Evolutionary conservation across 768 basidiomycete genomes (phyloP).

Genomic region (Kwoniella europaea): DNA sequence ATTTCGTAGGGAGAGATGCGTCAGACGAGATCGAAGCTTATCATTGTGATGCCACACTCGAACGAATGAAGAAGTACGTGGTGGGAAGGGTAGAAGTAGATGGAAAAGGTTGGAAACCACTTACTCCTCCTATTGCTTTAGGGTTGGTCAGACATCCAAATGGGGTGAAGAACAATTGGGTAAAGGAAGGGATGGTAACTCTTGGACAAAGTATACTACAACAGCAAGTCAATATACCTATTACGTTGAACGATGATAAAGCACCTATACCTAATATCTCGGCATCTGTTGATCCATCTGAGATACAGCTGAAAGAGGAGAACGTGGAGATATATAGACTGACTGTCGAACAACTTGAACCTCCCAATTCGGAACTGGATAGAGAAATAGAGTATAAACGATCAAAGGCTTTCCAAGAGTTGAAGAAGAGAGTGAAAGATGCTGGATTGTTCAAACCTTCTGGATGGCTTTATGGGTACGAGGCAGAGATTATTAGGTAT

Average conservation of each 20-base stretch:
- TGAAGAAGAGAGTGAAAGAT: slow-evolving; percentile 73
- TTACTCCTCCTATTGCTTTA: slow-evolving; percentile 81
- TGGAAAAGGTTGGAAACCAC: slow-evolving; percentile 59
- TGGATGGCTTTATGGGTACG: slow-evolving; percentile 82
- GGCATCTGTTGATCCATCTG: neutral
- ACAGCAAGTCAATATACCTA: slow-evolving; percentile 7
- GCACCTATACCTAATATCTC: slow-evolving; percentile 6
- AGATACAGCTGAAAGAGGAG: neutral
- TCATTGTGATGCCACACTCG: slow-evolving; percentile 68
- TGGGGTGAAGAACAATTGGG: slow-evolving; percentile 51
- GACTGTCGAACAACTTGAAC: slow-evolving; percentile 47
- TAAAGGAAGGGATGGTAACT: slow-evolving; percentile 45
- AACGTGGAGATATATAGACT: slow-evolving; percentile 33
- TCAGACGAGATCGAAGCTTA: slow-evolving; percentile 93
- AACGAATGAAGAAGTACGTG: slow-evolving; percentile 68
- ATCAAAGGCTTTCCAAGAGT: slow-evolving; percentile 71
- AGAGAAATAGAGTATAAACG: slow-evolving; percentile 36
- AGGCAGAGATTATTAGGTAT: slow-evolving; percentile 84
- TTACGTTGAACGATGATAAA: slow-evolving; percentile 6
- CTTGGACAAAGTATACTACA: slow-evolving; percentile 27
- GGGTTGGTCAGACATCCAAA: slow-evolving; percentile 63
- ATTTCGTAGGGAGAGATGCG: slow-evolving; percentile 94
- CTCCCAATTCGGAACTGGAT: slow-evolving; percentile 41
- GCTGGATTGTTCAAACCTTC: slow-evolving; percentile 77
- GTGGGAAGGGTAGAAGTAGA: slow-evolving; percentile 69